Evolutionary conservation across 2,329 filamentous ascomycete genomes (phyloP), one percentile per base, ranked within the genome.

Genomic region (Claviceps cyperi): DNA sequence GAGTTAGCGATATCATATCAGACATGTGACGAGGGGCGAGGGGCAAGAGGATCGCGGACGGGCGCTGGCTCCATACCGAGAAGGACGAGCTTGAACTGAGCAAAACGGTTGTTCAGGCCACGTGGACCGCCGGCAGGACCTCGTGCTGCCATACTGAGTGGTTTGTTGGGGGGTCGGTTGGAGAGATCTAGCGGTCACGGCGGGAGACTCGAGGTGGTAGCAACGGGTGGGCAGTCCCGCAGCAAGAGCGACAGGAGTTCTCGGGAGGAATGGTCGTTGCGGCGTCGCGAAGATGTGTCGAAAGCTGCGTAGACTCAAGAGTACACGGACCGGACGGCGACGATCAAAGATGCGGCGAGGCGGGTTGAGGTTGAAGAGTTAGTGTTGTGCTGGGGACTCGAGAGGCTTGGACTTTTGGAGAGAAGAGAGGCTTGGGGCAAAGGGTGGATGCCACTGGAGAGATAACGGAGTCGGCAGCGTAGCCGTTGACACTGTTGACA

Each of bases 41-140:
- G 36, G 8, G 40, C 24, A 13, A 15, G 8, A 32, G 13, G 37
- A 28, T 28, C 32, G 47, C 19, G 47, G 17, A 21, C 8, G 14
- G 15, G 22, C 11, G 46, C 36, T 7, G 21, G 17, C 43, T 46
- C n/a, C 84, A 59, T 79, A 97, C 92, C 92, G 57, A 98, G 78
- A 64, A 98, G 76, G 58, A 98, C 92, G 61, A 98, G 80, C 78
- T 98, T 98, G 75, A 98, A 98, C 77, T 98, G 92, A 62, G 92
- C 91, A 70, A 98, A 97, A 64, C 91, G 83, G 70, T 86, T 80
- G 81, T 83, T 80, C 76, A 75, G 70, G 64, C 76, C 77, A 61
- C 78, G 77, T 59, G 75, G 71, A 61, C 75, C 77, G 62, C 76
- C 72, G 58, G 76, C 72, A 61, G 70, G 82, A 72, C 81, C 81